Evolutionary conservation across 2,329 filamentous ascomycete genomes (phyloP).

Genomic region (Pseudogymnoascus sp.): DNA sequence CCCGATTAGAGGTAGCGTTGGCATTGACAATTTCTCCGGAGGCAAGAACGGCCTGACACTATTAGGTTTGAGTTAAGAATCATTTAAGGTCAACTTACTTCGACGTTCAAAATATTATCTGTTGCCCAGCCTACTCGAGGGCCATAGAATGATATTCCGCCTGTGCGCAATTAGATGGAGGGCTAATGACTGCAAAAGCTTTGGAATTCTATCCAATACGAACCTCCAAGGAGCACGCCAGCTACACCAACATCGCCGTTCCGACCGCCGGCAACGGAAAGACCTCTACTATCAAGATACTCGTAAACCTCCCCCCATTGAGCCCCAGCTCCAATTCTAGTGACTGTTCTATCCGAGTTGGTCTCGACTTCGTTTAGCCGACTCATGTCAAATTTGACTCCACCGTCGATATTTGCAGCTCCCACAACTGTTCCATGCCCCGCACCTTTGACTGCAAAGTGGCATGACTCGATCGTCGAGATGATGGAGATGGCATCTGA

Average conservation of each 20-base stretch:
- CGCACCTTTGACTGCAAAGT: conserved; percentile 12
- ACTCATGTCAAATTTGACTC: conserved; percentile 15
- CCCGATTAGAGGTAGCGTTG: conserved; percentile 34
- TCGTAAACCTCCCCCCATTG: conserved; percentile 12
- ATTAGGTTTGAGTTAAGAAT: background rate
- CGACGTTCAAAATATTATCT: conserved; percentile 10
- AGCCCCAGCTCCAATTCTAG: background rate
- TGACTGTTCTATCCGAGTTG: conserved; percentile 1
- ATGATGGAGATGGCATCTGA: conserved; percentile 11
- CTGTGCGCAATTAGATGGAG: background rate
- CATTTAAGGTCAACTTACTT: background rate
- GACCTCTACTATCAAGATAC: conserved; percentile 6
- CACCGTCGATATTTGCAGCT: conserved; percentile 11
- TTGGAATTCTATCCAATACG: background rate
- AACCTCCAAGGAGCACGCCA: conserved; percentile 14
- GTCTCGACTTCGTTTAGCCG: conserved; percentile 3
- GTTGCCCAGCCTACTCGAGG: background rate
- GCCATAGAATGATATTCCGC: conserved; percentile 11
- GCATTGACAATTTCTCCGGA: conserved; percentile 42
- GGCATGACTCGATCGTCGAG: conserved; percentile 25
- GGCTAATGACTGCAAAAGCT: no score
- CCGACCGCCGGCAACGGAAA: conserved; percentile 13
- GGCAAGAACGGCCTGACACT: conserved; percentile 39
- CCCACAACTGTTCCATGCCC: conserved; percentile 9
- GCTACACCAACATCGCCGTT: conserved; percentile 12